Percentiles rank a stretch among this genome's conserved stretches.
phyloP scores from a whole-genome alignment of 192 early-diverging fungal species.

The Backusella parvicylindrica region DNA sequence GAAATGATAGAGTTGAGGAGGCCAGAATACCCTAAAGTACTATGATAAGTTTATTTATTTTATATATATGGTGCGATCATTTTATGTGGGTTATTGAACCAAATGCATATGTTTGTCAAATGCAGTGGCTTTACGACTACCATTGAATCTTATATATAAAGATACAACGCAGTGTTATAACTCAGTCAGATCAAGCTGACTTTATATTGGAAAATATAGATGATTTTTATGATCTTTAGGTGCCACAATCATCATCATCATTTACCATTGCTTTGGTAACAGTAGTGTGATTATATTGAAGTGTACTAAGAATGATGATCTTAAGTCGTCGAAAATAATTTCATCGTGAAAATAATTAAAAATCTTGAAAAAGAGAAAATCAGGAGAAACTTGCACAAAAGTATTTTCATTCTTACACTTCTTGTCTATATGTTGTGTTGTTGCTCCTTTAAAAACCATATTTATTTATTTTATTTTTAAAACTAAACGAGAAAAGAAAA shows the following conservation, averaged over 20 bases:
- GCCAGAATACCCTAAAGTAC: too few species aligned
- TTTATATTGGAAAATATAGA: neutral
- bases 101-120: neutral
- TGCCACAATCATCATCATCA: too few species aligned
- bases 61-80: neutral
- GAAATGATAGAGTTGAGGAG: too few species aligned
- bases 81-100: neutral
- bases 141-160: too few species aligned
- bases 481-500: neutral
- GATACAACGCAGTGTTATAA: neutral
- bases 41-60: too few species aligned
- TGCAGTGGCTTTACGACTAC: neutral
- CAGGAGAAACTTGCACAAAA: neutral
- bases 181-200: neutral
- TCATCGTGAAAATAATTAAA: neutral
- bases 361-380: neutral
- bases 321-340: neutral
- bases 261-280: neutral
- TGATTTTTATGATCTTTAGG: too few species aligned
- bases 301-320: neutral
- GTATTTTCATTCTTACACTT: neutral
- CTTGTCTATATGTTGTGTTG: neutral
- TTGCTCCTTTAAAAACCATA: neutral
- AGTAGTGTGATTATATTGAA: neutral
- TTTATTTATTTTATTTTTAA: neutral